Evolutionary conservation across 2,329 filamentous ascomycete species (phyloP).

Genomic region (Alternaria metachromatica): DNA sequence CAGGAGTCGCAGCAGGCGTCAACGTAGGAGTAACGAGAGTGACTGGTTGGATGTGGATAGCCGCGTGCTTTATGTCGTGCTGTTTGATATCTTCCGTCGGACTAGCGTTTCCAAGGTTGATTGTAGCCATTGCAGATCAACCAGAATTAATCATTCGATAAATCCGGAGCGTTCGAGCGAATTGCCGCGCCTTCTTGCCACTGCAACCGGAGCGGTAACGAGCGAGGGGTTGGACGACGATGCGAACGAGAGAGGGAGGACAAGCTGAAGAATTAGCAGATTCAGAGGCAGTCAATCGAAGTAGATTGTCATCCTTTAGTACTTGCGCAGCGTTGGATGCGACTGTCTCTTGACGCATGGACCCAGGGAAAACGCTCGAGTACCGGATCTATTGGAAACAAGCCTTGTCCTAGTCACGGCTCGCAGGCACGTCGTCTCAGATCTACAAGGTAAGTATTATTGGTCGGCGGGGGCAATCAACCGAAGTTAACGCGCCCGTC

Average conservation of each 20-base stretch:
- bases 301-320: slow-evolving; percentile 50
- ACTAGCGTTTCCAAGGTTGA: slow-evolving; percentile 38
- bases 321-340: slow-evolving; percentile 28
- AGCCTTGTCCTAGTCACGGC: slow-evolving; percentile 47
- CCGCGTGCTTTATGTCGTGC: slow-evolving; percentile 43
- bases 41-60: slow-evolving; percentile 39
- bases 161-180: slow-evolving; percentile 33
- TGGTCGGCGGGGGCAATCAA: slow-evolving; percentile 42
- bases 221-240: neutral
- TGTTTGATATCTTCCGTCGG: slow-evolving; percentile 32
- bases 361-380: slow-evolving; percentile 38
- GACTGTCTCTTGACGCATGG: slow-evolving; percentile 39
- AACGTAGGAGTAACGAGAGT: slow-evolving; percentile 33
- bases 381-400: slow-evolving; percentile 47
- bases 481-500: slow-evolving; percentile 39
- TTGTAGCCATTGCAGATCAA: slow-evolving; percentile 41
- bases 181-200: slow-evolving; percentile 37
- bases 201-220: slow-evolving; percentile 17
- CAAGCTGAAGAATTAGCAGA: slow-evolving; percentile 17
- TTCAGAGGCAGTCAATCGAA: slow-evolving; percentile 23
- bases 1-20: slow-evolving; percentile 39
- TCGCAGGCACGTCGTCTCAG: slow-evolving; percentile 39
- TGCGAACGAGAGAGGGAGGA: slow-evolving; percentile 13
- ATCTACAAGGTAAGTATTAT: slow-evolving; percentile 35
- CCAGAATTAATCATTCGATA: slow-evolving; percentile 22